Percentiles rank a stretch among this genome's conserved stretches.
Evolutionary conservation across 345 rosid species (phyloP).

Genomic region (Salix udensis): DNA sequence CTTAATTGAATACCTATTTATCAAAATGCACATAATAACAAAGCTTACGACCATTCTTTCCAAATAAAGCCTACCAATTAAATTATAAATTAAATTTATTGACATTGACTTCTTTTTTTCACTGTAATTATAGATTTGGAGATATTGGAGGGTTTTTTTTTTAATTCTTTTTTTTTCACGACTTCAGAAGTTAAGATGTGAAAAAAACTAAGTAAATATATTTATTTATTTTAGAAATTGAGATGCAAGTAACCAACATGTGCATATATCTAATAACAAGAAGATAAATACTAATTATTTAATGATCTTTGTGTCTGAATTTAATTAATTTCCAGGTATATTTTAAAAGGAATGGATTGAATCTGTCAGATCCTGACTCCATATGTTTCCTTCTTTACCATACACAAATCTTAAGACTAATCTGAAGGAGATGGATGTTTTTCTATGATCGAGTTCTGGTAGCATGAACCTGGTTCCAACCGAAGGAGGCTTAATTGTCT

Average conservation of each 20-base stretch:
- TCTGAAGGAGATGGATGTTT: not conserved
- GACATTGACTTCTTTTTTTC: no score
- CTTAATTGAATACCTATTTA: no score
- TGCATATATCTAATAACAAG: not conserved
- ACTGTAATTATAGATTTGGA: not conserved
- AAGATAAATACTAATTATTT: not conserved
- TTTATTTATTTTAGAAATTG: no score
- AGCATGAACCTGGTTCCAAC: not conserved
- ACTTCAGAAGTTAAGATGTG: no score
- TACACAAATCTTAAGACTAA: not conserved
- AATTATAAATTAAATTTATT: no score
- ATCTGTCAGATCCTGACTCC: conserved; percentile 7
- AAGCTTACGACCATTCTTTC: no score
- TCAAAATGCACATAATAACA: not conserved
- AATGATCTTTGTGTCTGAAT: not conserved
- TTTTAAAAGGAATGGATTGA: not conserved
- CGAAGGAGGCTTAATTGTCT: conserved; percentile 19
- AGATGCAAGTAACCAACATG: no score
- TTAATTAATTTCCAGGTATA: not conserved
- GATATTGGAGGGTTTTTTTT: no score
- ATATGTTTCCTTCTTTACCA: not conserved
- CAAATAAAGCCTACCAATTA: no score
- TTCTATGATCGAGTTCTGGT: not conserved
- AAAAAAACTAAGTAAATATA: no score
- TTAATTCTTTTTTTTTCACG: not conserved